phyloP scores from a whole-genome alignment of 2,329 filamentous ascomycete species.

The Colletotrichum melonis region DNA sequence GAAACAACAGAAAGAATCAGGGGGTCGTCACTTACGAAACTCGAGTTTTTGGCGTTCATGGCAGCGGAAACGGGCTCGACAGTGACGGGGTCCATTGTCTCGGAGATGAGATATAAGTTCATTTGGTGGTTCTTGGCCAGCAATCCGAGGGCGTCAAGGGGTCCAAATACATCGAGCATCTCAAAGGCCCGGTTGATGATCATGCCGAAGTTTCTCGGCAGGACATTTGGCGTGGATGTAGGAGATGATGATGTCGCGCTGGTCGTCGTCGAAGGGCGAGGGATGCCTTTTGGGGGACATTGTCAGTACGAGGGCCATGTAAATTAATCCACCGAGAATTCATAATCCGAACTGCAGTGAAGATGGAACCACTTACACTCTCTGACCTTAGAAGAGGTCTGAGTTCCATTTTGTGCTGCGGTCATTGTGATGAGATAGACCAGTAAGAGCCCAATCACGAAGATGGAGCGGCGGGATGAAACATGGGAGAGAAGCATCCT shows the following conservation, averaged over 20 bases:
- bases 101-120: slow-evolving; percentile 25
- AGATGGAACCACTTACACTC: not conserved
- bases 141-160: slow-evolving; percentile 52
- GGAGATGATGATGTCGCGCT: not conserved
- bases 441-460: not conserved
- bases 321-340: not conserved
- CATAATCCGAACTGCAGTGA: too few relatives aligned
- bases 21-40: slow-evolving; percentile 16
- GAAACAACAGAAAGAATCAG: not conserved
- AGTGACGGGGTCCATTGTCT: slow-evolving; percentile 31
- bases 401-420: not conserved
- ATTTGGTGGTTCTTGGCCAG: slow-evolving; percentile 18
- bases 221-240: not conserved
- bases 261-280: slow-evolving; percentile 5
- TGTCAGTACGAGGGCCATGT: not conserved
- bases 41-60: slow-evolving; percentile 32
- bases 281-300: slow-evolving; percentile 1
- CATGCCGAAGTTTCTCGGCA: slow-evolving; percentile 49
- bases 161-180: slow-evolving; percentile 57
- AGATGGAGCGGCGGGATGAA: not conserved
- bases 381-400: not conserved
- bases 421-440: not conserved
- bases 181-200: slow-evolving; percentile 58
- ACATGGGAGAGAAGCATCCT: not conserved
- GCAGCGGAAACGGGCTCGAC: slow-evolving; percentile 6